These are phyloP conservation scores for Yueomyces sp. DNA, from an alignment of 1,139 yeast genomes.

Conservation along the genomic window DNA sequence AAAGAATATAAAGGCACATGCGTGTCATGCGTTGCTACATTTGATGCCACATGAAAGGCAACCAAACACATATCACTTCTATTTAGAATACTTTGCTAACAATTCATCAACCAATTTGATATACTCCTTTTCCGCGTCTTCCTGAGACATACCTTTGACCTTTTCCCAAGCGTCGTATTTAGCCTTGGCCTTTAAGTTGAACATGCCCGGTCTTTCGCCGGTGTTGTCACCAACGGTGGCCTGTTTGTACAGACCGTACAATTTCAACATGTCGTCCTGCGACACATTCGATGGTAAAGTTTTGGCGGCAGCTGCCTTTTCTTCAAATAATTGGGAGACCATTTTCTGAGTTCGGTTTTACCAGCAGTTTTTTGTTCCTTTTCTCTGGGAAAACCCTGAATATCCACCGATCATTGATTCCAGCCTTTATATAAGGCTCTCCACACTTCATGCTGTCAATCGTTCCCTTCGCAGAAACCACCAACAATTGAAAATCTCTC, in stretches of 20 bases:
- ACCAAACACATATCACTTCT: neutral
- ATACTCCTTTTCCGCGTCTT: conserved; percentile 78
- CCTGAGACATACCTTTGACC: conserved; percentile 72
- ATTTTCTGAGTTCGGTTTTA: conserved; percentile 7
- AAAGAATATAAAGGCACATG: no score
- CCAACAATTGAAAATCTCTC: no score
- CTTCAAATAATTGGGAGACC: conserved; percentile 25
- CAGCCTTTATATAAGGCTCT: no score
- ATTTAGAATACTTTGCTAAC: conserved; percentile 34
- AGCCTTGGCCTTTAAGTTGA: conserved; percentile 89
- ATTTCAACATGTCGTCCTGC: conserved; percentile 72
- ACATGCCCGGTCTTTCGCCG: conserved; percentile 58
- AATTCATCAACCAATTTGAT: conserved; percentile 63
- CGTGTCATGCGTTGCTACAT: no score
- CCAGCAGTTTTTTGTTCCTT: no score
- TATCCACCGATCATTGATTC: no score
- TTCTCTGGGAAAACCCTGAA: no score
- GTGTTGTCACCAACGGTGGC: conserved; percentile 89
- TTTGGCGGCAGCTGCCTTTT: conserved; percentile 67
- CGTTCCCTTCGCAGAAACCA: no score
- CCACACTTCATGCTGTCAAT: no score
- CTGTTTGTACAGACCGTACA: conserved; percentile 90
- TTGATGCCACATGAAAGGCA: no score
- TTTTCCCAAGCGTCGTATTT: conserved; percentile 97
- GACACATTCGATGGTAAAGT: conserved; percentile 63